These are phyloP conservation scores for Monosporascus cannonballus DNA, from an alignment of 2,329 filamentous ascomycete genomes.

Conservation along the genomic window DNA sequence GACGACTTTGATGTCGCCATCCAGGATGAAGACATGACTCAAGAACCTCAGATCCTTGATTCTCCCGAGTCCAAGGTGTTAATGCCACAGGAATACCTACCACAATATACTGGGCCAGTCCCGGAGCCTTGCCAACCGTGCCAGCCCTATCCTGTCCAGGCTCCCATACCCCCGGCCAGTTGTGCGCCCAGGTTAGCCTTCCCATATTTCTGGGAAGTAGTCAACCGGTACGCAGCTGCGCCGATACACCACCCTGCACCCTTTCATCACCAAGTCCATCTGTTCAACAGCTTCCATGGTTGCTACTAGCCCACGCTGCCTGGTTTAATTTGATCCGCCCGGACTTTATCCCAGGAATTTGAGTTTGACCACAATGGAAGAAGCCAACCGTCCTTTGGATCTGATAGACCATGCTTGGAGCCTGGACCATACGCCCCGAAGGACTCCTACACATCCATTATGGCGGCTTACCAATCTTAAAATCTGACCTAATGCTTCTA, in stretches of 20 bases:
- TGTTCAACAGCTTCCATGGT: constrained; percentile 46
- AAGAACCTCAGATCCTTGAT: constrained; percentile 39
- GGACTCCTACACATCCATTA: background rate
- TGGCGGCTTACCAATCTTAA: background rate
- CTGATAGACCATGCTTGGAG: background rate
- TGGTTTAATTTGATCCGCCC: background rate
- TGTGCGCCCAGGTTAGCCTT: constrained; percentile 43
- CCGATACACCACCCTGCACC: constrained; percentile 43
- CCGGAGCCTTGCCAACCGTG: constrained; percentile 31
- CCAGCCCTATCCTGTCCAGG: constrained; percentile 20
- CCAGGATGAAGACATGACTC: constrained; percentile 35
- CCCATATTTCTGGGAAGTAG: constrained; percentile 43
- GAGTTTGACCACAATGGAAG: background rate
- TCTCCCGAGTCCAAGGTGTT: constrained; percentile 37
- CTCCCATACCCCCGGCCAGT: constrained; percentile 19
- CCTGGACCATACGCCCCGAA: background rate
- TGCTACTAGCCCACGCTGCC: constrained; percentile 34
- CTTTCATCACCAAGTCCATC: constrained; percentile 47
- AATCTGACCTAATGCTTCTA: background rate
- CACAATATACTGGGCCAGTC: constrained; percentile 36
- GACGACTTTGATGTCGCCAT: constrained; percentile 37
- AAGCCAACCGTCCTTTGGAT: background rate
- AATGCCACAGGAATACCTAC: constrained; percentile 42
- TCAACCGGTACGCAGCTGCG: constrained; percentile 43
- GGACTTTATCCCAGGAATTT: background rate